A percentile compares a stretch with the other conserved stretches of the same genome.
phyloP scores from a whole-genome alignment of 352 stramenopile species.

The Globisporangium middletonii region DNA sequence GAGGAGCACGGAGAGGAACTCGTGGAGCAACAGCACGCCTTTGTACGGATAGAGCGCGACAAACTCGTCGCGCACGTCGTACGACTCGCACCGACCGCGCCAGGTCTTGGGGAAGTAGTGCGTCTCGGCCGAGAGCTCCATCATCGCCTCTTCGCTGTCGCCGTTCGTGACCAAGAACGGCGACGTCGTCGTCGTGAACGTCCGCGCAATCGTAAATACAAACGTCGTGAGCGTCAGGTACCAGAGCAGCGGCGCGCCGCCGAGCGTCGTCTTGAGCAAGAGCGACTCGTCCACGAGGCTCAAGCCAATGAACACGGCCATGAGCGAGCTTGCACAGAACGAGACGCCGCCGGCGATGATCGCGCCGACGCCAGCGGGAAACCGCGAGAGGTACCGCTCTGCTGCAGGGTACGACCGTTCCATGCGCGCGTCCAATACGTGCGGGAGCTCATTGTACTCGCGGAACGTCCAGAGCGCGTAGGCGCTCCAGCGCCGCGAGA shows the following conservation, averaged over 20 bases:
- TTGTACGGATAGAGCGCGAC: conserved; percentile 93
- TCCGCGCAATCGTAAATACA: conserved; percentile 76
- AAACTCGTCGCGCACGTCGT: conserved; percentile 87
- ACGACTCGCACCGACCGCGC: conserved; percentile 80
- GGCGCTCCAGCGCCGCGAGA: conserved; percentile 91
- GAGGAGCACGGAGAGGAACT: conserved; percentile 92
- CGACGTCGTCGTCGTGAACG: conserved; percentile 64
- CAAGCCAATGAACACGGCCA: conserved; percentile 91
- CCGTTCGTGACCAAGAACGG: conserved; percentile 64
- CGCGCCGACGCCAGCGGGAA: conserved; percentile 84
- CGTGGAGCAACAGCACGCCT: conserved; percentile 89
- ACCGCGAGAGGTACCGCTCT: conserved; percentile 93
- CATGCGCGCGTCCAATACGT: conserved; percentile 93
- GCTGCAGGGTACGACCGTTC: conserved; percentile 89
- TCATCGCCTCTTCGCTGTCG: conserved; percentile 82
- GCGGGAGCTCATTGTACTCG: conserved; percentile 98
- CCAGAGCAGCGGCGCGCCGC: conserved; percentile 94
- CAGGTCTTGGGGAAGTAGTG: conserved; percentile 96
- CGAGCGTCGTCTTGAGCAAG: conserved; percentile 93
- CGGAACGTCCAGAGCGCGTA: conserved; percentile 90
- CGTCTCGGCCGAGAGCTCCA: conserved; percentile 86
- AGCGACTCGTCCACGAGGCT: conserved; percentile 94
- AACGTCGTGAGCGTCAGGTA: conserved; percentile 92
- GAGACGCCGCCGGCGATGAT: conserved; percentile 91
- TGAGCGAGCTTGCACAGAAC: conserved; percentile 95